Conservation (phyloP, 2,329 filamentous ascomycete genomes). For the Colletotrichum chlorophyti region DNA sequence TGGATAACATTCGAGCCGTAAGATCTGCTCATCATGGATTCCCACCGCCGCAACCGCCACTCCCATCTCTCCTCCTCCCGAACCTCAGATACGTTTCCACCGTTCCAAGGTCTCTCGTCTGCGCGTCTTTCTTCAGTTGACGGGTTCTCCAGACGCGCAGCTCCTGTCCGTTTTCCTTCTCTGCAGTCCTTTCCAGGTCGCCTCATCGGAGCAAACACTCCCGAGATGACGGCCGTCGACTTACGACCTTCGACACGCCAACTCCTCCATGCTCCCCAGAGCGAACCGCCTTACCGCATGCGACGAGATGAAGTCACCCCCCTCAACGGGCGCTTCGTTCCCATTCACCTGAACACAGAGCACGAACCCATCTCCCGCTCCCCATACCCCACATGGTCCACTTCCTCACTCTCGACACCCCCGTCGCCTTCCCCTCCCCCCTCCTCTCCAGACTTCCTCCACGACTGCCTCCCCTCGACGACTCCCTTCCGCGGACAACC, state of each 20-base stretch:
- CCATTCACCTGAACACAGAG: background rate
- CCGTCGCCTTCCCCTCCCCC: background rate
- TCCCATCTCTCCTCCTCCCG: conserved; percentile 4
- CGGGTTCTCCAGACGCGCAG: background rate
- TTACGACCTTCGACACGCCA: too few relatives aligned
- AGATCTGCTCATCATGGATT: too few relatives aligned
- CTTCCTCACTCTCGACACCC: background rate
- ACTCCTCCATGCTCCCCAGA: too few relatives aligned
- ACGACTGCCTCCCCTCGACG: background rate
- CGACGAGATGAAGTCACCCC: background rate
- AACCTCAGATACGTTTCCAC: background rate
- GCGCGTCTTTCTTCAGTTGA: background rate
- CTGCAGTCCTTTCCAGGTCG: background rate
- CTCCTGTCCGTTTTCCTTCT: background rate
- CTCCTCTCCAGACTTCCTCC: background rate
- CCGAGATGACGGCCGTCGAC: too few relatives aligned
- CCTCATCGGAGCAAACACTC: background rate
- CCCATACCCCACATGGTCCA: background rate
- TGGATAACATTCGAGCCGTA: too few relatives aligned
- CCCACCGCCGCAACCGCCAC: conserved; percentile 20
- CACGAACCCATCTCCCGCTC: background rate
- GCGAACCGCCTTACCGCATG: background rate
- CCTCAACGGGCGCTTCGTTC: background rate
- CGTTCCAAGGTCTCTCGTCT: background rate
- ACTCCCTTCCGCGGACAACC: background rate